Evolutionary conservation across 805 yeast genomes (phyloP).

Genomic region (Sugiyamaella americana): DNA sequence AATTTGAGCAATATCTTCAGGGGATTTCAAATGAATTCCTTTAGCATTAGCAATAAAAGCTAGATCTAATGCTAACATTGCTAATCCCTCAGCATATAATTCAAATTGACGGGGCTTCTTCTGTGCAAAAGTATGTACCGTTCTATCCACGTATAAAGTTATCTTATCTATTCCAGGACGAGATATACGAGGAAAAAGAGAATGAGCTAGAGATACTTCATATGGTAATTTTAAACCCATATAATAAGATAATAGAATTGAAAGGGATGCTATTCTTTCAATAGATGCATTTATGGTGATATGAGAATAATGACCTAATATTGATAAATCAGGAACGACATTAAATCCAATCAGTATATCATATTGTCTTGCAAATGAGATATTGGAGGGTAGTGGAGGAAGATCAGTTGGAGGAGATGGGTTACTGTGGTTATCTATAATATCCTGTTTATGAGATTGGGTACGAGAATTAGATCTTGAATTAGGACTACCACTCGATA

Average conservation of each 20-base stretch:
- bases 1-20: conserved; percentile 22
- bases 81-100: conserved; percentile 27
- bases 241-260: conserved; percentile 28
- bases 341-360: conserved; percentile 30
- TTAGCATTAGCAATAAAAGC: conserved; percentile 25
- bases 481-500: conserved; percentile 1
- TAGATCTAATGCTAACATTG: conserved; percentile 30
- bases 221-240: conserved; percentile 30
- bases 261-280: conserved; percentile 30
- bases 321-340: conserved; percentile 28
- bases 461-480: not conserved
- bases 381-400: not conserved
- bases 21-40: conserved; percentile 23
- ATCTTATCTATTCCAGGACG: not conserved
- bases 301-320: conserved; percentile 27
- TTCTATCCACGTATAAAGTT: conserved; percentile 10
- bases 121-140: conserved; percentile 26
- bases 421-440: conserved; percentile 2
- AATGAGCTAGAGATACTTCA: conserved; percentile 12
- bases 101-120: conserved; percentile 28
- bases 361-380: conserved; percentile 14
- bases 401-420: not conserved
- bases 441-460: not conserved
- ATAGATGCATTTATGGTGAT: conserved; percentile 28
- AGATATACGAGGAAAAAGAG: conserved; percentile 14